These are phyloP conservation scores for Allium cepa DNA, from an alignment of 106 monocot species.

Conservation along the genomic window DNA sequence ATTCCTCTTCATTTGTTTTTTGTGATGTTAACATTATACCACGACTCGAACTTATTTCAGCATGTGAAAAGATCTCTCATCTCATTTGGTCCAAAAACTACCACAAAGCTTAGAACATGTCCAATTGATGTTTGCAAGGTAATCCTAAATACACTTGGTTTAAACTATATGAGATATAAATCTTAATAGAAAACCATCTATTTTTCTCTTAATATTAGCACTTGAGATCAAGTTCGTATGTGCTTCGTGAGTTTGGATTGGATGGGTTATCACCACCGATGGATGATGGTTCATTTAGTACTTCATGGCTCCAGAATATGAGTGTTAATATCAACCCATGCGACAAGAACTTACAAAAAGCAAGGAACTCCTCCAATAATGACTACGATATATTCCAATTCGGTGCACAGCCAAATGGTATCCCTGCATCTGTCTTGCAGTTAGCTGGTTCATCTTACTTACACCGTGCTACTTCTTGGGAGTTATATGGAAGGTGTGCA, in stretches of 20 bases:
- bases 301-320: conserved; percentile 87
- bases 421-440: conserved; percentile 79
- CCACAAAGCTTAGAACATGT: conserved; percentile 70
- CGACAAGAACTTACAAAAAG: conserved; percentile 22
- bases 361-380: conserved; percentile 34
- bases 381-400: conserved; percentile 76
- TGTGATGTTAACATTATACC: neutral
- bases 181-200: too few species aligned
- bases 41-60: conserved; percentile 18
- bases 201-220: conserved; percentile 33
- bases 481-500: conserved; percentile 86
- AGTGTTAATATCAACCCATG: conserved; percentile 16
- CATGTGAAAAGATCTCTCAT: conserved; percentile 58
- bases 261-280: conserved; percentile 52
- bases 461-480: conserved; percentile 89
- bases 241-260: conserved; percentile 66
- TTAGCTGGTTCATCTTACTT: conserved; percentile 88
- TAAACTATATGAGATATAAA: too few species aligned
- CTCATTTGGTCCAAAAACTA: conserved; percentile 81
- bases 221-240: conserved; percentile 70
- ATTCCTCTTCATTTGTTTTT: too few species aligned
- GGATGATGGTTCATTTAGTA: conserved; percentile 85
- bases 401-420: conserved; percentile 70
- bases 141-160: neutral
- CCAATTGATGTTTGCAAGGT: conserved; percentile 88